Conservation (phyloP, 805 yeast species). For the Metschnikowia matae region DNA sequence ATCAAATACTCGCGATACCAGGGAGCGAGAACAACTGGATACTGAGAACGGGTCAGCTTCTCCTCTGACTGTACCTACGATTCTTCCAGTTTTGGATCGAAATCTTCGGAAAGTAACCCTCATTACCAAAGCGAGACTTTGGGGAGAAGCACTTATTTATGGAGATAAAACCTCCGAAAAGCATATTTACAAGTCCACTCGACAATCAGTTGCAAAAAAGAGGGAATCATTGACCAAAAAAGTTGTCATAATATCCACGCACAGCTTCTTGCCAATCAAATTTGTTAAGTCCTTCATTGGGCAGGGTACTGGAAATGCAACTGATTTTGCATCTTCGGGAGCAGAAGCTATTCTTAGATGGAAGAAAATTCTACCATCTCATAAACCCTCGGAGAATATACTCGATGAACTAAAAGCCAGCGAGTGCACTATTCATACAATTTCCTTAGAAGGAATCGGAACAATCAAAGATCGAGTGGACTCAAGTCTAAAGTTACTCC, state of each 20-base stretch:
- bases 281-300: constrained; percentile 35
- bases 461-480: constrained; percentile 27
- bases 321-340: constrained; percentile 1
- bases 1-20: background rate
- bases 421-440: constrained; percentile 27
- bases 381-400: background rate
- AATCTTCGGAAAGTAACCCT: constrained; percentile 21
- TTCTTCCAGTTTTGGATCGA: constrained; percentile 17
- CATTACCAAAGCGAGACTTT: constrained; percentile 17
- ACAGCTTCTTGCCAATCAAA: constrained; percentile 39
- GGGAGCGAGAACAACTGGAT: background rate
- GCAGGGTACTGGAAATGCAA: constrained; percentile 35
- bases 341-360: background rate
- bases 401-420: constrained; percentile 4
- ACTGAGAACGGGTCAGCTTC: background rate
- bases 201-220: constrained; percentile 6
- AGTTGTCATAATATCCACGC: constrained; percentile 34
- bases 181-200: constrained; percentile 14
- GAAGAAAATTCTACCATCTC: background rate
- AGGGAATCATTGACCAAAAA: constrained; percentile 9
- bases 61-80: background rate
- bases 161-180: constrained; percentile 14
- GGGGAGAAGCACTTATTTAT: constrained; percentile 17
- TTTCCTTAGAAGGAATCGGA: constrained; percentile 42
- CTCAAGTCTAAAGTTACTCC: constrained; percentile 22